These are phyloP conservation scores for Avicennia marina DNA, from an alignment of 257 asterid genomes.

Conservation along the genomic window DNA sequence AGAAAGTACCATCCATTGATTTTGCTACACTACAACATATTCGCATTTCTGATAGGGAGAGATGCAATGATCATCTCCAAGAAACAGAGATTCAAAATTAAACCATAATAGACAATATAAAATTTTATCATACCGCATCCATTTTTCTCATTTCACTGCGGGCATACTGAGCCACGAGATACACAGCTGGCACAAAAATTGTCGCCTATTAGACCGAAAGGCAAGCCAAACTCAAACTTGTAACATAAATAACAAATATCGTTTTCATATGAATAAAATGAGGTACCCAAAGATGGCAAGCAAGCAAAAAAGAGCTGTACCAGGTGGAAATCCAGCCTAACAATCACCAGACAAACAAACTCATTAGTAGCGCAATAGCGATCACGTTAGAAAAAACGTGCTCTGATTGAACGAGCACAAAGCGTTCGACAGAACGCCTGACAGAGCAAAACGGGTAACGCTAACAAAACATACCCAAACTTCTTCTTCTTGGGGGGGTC, in stretches of 20 bases:
- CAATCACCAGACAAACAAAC: constrained; percentile 17
- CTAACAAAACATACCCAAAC: constrained; percentile 47
- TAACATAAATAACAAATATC: constrained; percentile 8
- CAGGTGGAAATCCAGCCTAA: constrained; percentile 87
- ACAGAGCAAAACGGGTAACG: neutral
- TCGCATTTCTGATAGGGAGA: neutral
- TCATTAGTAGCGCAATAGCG: neutral
- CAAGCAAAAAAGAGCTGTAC: constrained; percentile 84
- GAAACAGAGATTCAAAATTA: neutral
- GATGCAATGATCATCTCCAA: neutral
- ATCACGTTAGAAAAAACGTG: neutral
- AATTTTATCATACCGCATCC: constrained; percentile 62
- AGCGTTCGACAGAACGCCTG: constrained; percentile 25
- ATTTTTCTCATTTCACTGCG: constrained; percentile 89
- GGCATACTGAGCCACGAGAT: constrained; percentile 92
- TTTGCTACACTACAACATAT: neutral
- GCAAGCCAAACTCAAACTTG: neutral
- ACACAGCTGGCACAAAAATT: constrained; percentile 69
- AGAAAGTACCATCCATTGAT: no score
- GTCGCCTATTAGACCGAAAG: constrained; percentile 13
- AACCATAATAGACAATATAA: neutral
- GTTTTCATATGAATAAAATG: constrained; percentile 7
- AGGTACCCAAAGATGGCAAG: constrained; percentile 88
- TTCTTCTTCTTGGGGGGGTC: constrained; percentile 56
- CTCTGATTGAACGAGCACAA: neutral